A percentile compares a stretch with the other conserved stretches of the same genome.
These are phyloP conservation scores for Puya raimondii DNA, from an alignment of 176 grass and related monocot genomes.

Conservation along the genomic window DNA sequence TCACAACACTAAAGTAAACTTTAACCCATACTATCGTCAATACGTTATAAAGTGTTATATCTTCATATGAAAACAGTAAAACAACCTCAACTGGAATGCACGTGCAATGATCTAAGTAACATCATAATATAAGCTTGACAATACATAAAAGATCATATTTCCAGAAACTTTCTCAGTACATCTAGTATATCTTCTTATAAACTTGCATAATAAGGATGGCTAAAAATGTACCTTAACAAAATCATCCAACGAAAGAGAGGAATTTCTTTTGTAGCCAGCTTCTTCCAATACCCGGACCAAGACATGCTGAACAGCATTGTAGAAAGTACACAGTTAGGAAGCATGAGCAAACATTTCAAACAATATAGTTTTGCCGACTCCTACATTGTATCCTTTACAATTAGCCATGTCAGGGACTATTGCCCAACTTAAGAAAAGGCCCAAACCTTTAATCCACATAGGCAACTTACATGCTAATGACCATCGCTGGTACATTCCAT, in stretches of 20 bases:
- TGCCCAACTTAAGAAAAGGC: no score
- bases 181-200: no score
- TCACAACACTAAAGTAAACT: no score
- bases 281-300: slow-evolving; percentile 58
- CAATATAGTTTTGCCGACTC: background rate
- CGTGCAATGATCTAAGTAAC: background rate
- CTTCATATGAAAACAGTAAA: no score
- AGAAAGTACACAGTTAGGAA: background rate
- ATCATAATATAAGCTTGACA: background rate
- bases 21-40: no score
- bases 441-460: no score
- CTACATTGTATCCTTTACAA: background rate
- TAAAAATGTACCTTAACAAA: slow-evolving; percentile 45
- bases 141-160: background rate
- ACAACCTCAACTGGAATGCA: background rate
- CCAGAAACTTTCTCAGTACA: background rate
- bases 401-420: no score
- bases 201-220: background rate
- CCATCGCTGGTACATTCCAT: no score
- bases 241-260: slow-evolving; percentile 49
- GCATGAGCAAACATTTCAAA: background rate
- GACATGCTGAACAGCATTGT: slow-evolving; percentile 43
- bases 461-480: no score
- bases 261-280: slow-evolving; percentile 58
- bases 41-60: no score